Conservation (phyloP, 2,329 filamentous ascomycete species). For the Claviceps humidiphila region DNA sequence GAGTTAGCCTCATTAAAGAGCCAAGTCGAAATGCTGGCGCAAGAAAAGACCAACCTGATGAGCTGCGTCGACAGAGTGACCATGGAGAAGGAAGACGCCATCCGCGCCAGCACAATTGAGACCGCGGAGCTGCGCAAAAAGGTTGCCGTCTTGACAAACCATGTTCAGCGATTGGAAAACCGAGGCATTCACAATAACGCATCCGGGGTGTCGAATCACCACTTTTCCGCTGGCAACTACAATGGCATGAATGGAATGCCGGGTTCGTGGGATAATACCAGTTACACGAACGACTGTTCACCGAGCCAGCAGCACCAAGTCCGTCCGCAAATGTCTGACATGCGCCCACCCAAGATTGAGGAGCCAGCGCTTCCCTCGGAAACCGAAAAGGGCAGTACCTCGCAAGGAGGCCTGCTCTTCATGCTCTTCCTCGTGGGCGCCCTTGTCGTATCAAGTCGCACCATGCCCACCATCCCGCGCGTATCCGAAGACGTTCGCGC, state of each 20-base stretch:
- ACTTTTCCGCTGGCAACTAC: conserved; percentile 52
- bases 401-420: conserved; percentile 72
- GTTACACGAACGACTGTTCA: conserved; percentile 58
- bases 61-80: conserved; percentile 65
- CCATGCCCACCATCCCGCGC: conserved; percentile 56
- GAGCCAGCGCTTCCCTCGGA: conserved; percentile 25
- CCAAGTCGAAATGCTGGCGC: conserved; percentile 56
- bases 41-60: conserved; percentile 61
- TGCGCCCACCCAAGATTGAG: conserved; percentile 38
- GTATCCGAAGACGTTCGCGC: conserved; percentile 71
- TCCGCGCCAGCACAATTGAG: conserved; percentile 78
- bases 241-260: conserved; percentile 77
- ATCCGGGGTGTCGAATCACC: conserved; percentile 36
- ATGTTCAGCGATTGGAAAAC: conserved; percentile 58
- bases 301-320: conserved; percentile 46
- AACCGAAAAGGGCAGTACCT: conserved; percentile 45
- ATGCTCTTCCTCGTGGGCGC: conserved; percentile 96
- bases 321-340: conserved; percentile 38
- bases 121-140: conserved; percentile 86
- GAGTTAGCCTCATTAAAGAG: conserved; percentile 55
- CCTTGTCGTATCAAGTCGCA: conserved; percentile 81
- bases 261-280: conserved; percentile 64
- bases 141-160: conserved; percentile 66
- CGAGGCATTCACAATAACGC: conserved; percentile 25
- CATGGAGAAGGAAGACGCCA: conserved; percentile 84